phyloP scores from a whole-genome alignment of 2,329 filamentous ascomycete species.

The Neophaeococcomyces aloes region DNA sequence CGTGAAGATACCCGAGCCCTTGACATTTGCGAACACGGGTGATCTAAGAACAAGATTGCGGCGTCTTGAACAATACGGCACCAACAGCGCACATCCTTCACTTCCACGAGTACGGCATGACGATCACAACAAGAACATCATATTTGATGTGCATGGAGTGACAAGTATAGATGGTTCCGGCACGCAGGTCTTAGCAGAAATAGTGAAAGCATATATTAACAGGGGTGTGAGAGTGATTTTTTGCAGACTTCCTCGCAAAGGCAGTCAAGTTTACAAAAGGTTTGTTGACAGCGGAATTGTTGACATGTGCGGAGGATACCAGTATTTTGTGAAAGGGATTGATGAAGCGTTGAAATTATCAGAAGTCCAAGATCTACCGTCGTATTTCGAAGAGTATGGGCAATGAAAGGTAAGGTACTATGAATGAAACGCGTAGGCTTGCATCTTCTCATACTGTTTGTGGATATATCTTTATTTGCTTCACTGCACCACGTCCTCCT shows the following conservation, averaged over 20 bases:
- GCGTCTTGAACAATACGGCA: conserved; percentile 84
- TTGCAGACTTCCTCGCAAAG: conserved; percentile 43
- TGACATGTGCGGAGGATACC: conserved; percentile 64
- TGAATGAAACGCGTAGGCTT: background rate
- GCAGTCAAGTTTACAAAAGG: conserved; percentile 54
- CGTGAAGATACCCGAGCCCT: conserved; percentile 91
- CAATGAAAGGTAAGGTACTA: conserved; percentile 2
- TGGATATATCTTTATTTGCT: background rate
- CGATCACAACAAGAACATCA: conserved; percentile 82
- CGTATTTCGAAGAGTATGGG: conserved; percentile 24
- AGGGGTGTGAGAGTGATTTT: conserved; percentile 53
- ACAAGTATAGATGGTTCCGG: conserved; percentile 89
- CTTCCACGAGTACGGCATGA: conserved; percentile 65
- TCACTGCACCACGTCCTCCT: background rate
- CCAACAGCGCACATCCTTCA: conserved; percentile 70
- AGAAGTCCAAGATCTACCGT: conserved; percentile 53
- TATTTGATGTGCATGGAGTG: conserved; percentile 97
- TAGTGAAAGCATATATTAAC: conserved; percentile 69
- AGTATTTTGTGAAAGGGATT: conserved; percentile 72
- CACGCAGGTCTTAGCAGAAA: conserved; percentile 81
- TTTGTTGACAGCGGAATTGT: conserved; percentile 77
- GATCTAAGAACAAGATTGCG: conserved; percentile 75
- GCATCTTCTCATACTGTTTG: background rate
- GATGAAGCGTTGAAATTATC: conserved; percentile 73
- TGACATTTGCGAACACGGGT: conserved; percentile 95